These are phyloP conservation scores for Exophiala bonariae DNA, from an alignment of 2,329 filamentous ascomycete genomes.

Conservation along the genomic window DNA sequence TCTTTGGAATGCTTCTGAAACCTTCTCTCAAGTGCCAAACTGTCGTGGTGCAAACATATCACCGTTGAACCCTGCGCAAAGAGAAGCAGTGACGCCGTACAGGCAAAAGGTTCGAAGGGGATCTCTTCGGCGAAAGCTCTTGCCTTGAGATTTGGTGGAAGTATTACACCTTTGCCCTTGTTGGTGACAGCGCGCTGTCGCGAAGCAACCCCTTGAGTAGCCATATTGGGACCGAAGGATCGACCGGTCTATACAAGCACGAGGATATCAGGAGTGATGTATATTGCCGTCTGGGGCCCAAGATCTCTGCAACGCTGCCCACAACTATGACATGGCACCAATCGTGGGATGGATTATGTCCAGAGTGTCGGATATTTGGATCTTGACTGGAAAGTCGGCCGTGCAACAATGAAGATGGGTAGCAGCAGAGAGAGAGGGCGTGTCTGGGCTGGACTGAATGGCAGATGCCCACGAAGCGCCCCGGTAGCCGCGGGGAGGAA, in stretches of 20 bases:
- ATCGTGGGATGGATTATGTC: conserved; percentile 16
- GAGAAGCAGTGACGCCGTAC: conserved; percentile 86
- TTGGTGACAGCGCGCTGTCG: conserved; percentile 27
- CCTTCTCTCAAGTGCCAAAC: conserved; percentile 79
- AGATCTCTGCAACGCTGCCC: conserved; percentile 14
- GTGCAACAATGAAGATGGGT: conserved; percentile 15
- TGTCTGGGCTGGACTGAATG: too few relatives aligned
- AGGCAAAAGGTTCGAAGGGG: conserved; percentile 81
- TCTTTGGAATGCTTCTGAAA: conserved; percentile 84
- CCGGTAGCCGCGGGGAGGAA: conserved; percentile 21
- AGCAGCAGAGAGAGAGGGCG: conserved; percentile 10
- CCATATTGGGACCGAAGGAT: conserved; percentile 13
- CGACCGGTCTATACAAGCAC: conserved; percentile 12
- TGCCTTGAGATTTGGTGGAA: conserved; percentile 17
- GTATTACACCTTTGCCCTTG: conserved; percentile 20
- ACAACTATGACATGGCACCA: conserved; percentile 15
- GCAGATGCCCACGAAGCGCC: conserved; percentile 7
- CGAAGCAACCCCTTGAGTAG: conserved; percentile 21
- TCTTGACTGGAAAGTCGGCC: conserved; percentile 16
- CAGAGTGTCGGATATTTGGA: conserved; percentile 20
- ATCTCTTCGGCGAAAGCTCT: conserved; percentile 35
- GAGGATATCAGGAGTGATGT: conserved; percentile 9
- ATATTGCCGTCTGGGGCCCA: conserved; percentile 1
- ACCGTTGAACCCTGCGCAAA: conserved; percentile 82
- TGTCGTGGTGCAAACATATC: conserved; percentile 89